phyloP scores from a whole-genome alignment of 208 protist species.

The Crithidia acanthocephali region DNA sequence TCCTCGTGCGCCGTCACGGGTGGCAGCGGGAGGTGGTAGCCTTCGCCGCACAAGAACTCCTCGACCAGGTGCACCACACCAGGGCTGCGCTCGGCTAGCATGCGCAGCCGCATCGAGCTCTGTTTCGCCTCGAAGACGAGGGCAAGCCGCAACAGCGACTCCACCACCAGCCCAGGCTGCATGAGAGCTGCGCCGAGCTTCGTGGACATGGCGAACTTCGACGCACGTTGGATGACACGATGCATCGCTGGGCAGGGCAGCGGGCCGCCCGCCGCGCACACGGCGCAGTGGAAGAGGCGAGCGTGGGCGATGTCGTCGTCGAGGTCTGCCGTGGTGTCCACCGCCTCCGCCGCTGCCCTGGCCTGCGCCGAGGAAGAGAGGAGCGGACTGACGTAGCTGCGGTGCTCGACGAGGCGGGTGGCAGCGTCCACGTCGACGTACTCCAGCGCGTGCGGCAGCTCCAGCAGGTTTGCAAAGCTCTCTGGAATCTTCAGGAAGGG shows the following conservation, averaged over 20 bases:
- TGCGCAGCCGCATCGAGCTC: conserved; percentile 79
- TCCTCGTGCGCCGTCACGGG: conserved; percentile 78
- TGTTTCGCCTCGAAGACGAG: conserved; percentile 84
- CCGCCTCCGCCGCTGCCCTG: background rate
- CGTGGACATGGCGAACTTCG: conserved; percentile 39
- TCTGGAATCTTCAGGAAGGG: conserved; percentile 54
- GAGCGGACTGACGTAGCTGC: conserved; percentile 26
- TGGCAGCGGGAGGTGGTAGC: conserved; percentile 78
- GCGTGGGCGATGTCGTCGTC: conserved; percentile 11
- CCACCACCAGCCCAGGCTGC: conserved; percentile 73
- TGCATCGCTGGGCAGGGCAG: conserved; percentile 46
- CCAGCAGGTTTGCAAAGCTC: conserved; percentile 41
- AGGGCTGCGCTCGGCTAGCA: conserved; percentile 70
- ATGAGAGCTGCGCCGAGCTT: conserved; percentile 57
- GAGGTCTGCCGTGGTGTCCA: background rate
- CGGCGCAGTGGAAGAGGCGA: conserved; percentile 33
- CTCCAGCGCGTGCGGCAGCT: conserved; percentile 48
- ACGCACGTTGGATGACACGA: conserved; percentile 36
- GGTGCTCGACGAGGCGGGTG: conserved; percentile 35
- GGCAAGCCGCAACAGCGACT: conserved; percentile 62
- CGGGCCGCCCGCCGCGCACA: conserved; percentile 41
- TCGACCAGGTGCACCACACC: conserved; percentile 52
- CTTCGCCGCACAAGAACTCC: conserved; percentile 85
- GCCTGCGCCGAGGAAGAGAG: conserved; percentile 5
- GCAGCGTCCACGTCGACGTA: conserved; percentile 58